A percentile compares a stretch with the other conserved stretches of the same genome.
Evolutionary conservation across 768 basidiomycete species (phyloP).

Genomic region (Pleurotus platypus): DNA sequence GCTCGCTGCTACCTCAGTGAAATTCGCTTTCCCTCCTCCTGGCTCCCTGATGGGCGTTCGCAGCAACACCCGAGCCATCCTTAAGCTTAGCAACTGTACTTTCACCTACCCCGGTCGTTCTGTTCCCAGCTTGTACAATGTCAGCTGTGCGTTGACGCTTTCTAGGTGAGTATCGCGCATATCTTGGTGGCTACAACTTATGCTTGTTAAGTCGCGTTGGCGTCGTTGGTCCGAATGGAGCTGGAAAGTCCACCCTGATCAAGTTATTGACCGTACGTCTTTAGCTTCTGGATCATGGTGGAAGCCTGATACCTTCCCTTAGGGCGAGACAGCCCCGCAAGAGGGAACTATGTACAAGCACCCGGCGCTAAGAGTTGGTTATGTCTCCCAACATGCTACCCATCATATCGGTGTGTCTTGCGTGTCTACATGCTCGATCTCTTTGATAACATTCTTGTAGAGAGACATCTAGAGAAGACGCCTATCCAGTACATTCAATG

Average conservation of each 20-base stretch:
- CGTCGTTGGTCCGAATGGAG: constrained; percentile 90
- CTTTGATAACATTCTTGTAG: constrained; percentile 31
- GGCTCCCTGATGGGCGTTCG: constrained; percentile 97
- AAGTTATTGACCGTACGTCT: constrained; percentile 79
- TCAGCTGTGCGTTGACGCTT: constrained; percentile 90
- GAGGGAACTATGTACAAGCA: constrained; percentile 93
- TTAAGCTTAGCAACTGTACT: constrained; percentile 88
- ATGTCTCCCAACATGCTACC: constrained; percentile 97
- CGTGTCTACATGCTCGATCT: not conserved
- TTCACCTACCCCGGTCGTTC: constrained; percentile 89
- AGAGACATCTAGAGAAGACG: constrained; percentile 93
- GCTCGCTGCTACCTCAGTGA: constrained; percentile 87
- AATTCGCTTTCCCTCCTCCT: constrained; percentile 93
- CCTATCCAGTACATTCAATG: constrained; percentile 97
- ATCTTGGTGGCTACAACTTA: constrained; percentile 14
- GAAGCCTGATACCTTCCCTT: constrained; percentile 4
- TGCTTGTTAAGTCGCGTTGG: constrained; percentile 70
- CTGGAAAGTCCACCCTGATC: constrained; percentile 94
- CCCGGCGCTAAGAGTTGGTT: constrained; percentile 89
- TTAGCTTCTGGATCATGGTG: not conserved
- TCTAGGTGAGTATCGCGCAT: constrained; percentile 58
- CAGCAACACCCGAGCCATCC: constrained; percentile 91
- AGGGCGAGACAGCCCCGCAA: constrained; percentile 92
- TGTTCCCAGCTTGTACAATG: constrained; percentile 78
- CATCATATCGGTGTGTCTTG: constrained; percentile 76